Base-by-base conservation (phyloP, 176 grass and related monocot species). In the Aegilops speltoides region DNA sequence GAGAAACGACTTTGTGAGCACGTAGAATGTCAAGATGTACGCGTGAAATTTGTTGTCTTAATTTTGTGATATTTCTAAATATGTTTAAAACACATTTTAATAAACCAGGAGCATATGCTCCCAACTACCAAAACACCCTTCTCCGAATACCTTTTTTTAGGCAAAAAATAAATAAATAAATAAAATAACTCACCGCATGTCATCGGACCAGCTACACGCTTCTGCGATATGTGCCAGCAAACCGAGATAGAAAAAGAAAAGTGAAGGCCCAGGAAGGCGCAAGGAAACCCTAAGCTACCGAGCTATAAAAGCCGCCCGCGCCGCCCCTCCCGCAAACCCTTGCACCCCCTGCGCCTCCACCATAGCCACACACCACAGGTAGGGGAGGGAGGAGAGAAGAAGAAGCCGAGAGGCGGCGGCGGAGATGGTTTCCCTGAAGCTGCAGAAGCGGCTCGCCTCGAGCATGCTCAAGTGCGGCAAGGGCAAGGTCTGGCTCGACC, bases 381-480 rank as follows among this genome's bases (percentile, higher is more conserved):
- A 87, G 64, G 77, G 40, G 24, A 26, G 37, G 73, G 74, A 33
- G 20, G 70, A 73, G 69, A 66, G 54, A 61, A 81, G 79, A 26
- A 4, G 50, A 82, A 66, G 26, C 62, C 43, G 36, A 16, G 22
- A 17, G 38, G 22, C 19, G 73, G 56, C 40, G n/a, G 78, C 57
- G 85, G 85, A 45, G 67, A 89, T 94, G 92, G 89, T 94, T 56
- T 87, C 92, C 61, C 79, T 94, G 3, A 94, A 94, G 57, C 89
- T 94, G 29, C 86, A 94, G 89, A 94, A 94, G 92, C 82, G 89
- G 50, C 86, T 94, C 9, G 34, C 89, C 41, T 50, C 80, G n/a
- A 89, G 89, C 89, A 89, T 94, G 45, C 92, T 94, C 76, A 94
- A 91, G 86, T 94, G 92, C 62, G 89, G 92, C 20, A 94, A 91